Evolutionary conservation across 2,329 filamentous ascomycete genomes (phyloP), one percentile per base, ranked within the genome.

Genomic region (Neurospora crassa): DNA sequence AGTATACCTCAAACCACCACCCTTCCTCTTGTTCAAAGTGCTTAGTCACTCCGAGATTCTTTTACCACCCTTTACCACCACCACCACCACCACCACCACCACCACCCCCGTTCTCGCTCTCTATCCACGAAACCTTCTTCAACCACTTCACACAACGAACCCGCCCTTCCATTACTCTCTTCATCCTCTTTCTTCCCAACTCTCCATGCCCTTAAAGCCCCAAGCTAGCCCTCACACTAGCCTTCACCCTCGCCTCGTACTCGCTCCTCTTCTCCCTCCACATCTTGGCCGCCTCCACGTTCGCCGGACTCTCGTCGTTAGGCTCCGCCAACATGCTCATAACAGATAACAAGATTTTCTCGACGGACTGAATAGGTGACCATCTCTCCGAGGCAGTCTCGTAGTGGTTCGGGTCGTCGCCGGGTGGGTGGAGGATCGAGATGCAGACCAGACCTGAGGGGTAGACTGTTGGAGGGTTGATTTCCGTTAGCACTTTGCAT

Each of bases 271-370:
- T 86, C 77, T 97, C 94, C 73, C 95, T 88, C 94, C 95, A 98
- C 91, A 97, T 93, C 84, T 96, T 93, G 72, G 94, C 95, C 0
- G 95, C 95, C 83, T 98, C 95, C 59, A 98, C 92, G 79, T 98
- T 98, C 71, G 95, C 95, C 0, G 95, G 95, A 75, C 92, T 96
- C 86, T 98, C 95, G 79, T 98, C 95, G 81, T 98, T 98, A 72
- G 95, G 94, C 83, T 97, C 94, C 0, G 94, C 94, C 67, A 98
- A 88, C 94, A 98, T 98, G 82, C 93, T 97, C 91, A 98, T 98
- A 73, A 98, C 95, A 68, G 90, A 94, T 71, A 98, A 94, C 76
- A 98, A 85, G 76, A 98, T 98, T 85, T 97, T 98, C 83, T 98
- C 96, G 76, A 97, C 95, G 72, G 92, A 96, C 84, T 98, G 96